Evolutionary conservation across 108 stramenopile species (phyloP), one percentile per base, ranked within the genome.

Genomic region (Cylindrotheca fusiformis): DNA sequence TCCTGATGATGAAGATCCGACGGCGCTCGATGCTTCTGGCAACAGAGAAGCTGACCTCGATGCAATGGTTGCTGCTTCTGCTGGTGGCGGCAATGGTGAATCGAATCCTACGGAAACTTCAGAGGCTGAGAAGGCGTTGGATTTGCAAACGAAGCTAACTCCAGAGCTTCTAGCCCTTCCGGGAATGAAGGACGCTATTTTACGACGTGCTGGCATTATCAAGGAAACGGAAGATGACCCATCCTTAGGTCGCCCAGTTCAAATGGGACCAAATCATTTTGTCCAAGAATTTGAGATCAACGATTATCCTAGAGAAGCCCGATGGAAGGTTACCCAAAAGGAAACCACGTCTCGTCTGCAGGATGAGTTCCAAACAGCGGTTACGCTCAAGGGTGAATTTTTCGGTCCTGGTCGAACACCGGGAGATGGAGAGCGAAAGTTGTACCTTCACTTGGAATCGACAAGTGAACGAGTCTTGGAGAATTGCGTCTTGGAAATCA

Each of bases 261-360:
- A 74, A 36, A 77, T 81, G 51, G 73, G 79, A 20, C 65, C 71
- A 4, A 88, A 84, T 68, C 89, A 90, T 71, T 92, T 86, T 64
- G 69, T 89, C 28, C 87, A 85, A 62, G 94, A 95, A 53, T 76
- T 94, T 24, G 93, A 91, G 53, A 95, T 97, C 78, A 97, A 97
- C 74, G 94, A 95, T 49, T 97, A 94, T 65, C 94, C 94, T 8
- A 77, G 84, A 32, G 81, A 90, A 74, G 96, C 94, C 2, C 68
- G 96, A 27, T 94, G 87, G 88, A 88, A 84, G 50, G 88, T 91
- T 20, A 94, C 92, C 6, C 87, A 94, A 62, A 87, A 87, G 61
- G 95, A 95, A 52, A 92, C 90, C 22, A 83, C 91, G 2, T 79
- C 76, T n/a, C 71, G 92, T 19, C 66, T 97, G 32, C 88, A 92